These are phyloP conservation scores for Dillenia turbinata DNA, from an alignment of 164 flowering plant species.

Conservation along the genomic window DNA sequence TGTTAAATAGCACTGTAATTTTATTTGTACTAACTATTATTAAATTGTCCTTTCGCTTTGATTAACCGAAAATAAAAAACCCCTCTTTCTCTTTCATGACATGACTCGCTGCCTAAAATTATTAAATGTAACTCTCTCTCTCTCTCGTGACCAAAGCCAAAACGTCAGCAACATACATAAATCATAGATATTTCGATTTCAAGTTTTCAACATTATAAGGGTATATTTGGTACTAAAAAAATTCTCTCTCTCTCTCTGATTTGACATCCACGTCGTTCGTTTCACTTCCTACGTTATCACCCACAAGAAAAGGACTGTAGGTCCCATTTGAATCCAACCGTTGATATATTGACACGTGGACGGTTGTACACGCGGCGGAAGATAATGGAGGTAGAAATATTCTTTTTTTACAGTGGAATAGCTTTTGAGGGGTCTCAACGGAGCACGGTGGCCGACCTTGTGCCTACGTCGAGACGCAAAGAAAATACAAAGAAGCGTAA, in stretches of 20 bases:
- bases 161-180: constrained; percentile 7
- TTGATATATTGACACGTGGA: constrained; percentile 6
- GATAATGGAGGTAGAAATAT: constrained; percentile 1
- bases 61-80: too few relatives aligned
- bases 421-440: constrained; percentile 17
- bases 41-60: too few relatives aligned
- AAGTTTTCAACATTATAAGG: background rate
- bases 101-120: too few relatives aligned
- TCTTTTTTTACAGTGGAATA: constrained; percentile 5
- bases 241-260: background rate
- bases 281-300: constrained; percentile 11
- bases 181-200: too few relatives aligned
- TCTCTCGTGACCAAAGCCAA: constrained; percentile 5
- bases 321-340: constrained; percentile 7
- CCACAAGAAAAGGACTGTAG: constrained; percentile 1
- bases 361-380: constrained; percentile 12
- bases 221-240: background rate
- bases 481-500: constrained; percentile 66
- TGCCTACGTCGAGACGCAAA: constrained; percentile 54
- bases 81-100: too few relatives aligned
- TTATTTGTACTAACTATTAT: too few relatives aligned
- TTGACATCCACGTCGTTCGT: constrained; percentile 10
- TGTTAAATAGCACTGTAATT: too few relatives aligned
- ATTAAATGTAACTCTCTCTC: too few relatives aligned
- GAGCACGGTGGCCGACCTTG: constrained; percentile 40